Percentiles rank a stretch among this genome's conserved stretches.
Conservation (phyloP, 202 grass and related monocot species). For the Panicum virgatum region DNA sequence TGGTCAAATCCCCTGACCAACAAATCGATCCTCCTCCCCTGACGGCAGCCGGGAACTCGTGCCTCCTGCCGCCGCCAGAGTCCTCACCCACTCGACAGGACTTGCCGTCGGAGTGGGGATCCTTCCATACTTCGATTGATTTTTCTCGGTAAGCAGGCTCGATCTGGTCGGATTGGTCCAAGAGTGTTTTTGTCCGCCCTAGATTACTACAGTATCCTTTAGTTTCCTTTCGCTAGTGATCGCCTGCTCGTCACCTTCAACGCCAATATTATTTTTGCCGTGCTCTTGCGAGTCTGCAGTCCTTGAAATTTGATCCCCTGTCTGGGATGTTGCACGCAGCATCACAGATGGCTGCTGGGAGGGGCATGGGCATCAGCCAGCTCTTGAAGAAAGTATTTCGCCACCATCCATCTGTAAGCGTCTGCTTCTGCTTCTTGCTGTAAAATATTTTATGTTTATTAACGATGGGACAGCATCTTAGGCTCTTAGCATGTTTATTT, state of each 20-base stretch:
- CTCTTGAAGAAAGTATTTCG: slow-evolving; percentile 42
- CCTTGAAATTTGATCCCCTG: background rate
- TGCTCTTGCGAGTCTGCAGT: no score
- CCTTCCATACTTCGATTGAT: background rate
- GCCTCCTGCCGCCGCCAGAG: background rate
- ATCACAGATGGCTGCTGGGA: slow-evolving; percentile 39
- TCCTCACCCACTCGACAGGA: background rate
- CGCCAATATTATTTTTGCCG: no score
- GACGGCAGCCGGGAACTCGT: background rate
- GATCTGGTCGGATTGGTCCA: background rate
- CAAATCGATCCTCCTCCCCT: slow-evolving; percentile 5
- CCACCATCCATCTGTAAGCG: slow-evolving; percentile 29
- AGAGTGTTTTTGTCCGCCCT: background rate
- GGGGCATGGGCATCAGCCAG: slow-evolving; percentile 31
- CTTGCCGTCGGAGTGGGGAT: background rate
- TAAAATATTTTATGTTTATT: background rate
- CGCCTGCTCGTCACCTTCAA: background rate
- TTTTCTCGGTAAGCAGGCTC: slow-evolving; percentile 1
- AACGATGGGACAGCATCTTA: background rate
- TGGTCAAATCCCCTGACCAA: background rate
- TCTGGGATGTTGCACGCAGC: slow-evolving; percentile 10
- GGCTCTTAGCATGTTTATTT: background rate
- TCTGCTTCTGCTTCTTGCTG: background rate
- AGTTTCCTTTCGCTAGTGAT: background rate
- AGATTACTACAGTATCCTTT: background rate